Percentiles rank a stretch among this genome's conserved stretches.
phyloP scores from a whole-genome alignment of 2,329 filamentous ascomycete species.

The Aspergillus fructus region DNA sequence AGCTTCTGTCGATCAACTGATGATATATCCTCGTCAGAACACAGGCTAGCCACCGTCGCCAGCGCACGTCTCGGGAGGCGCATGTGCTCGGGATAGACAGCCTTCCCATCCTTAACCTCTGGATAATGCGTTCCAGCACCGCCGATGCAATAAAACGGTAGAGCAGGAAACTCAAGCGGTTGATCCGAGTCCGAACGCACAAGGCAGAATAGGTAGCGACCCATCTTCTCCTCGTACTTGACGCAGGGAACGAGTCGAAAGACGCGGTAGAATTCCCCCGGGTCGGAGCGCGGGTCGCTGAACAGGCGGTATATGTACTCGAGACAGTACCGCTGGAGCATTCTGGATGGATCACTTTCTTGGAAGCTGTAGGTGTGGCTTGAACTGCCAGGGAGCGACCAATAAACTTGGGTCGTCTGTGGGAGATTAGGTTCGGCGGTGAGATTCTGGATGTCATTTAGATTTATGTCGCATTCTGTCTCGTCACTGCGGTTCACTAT shows the following conservation, averaged over 20 bases:
- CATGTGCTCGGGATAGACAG: slow-evolving; percentile 29
- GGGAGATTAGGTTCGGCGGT: neutral
- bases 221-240: slow-evolving; percentile 41
- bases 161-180: slow-evolving; percentile 58
- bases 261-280: slow-evolving; percentile 52
- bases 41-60: slow-evolving; percentile 1
- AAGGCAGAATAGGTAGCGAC: slow-evolving; percentile 37
- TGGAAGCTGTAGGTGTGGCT: slow-evolving; percentile 58
- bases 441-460: neutral
- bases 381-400: neutral
- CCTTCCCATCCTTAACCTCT: slow-evolving; percentile 34
- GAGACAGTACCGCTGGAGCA: slow-evolving; percentile 64
- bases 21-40: neutral
- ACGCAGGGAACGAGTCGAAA: slow-evolving; percentile 71
- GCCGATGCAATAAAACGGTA: slow-evolving; percentile 66
- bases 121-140: slow-evolving; percentile 67
- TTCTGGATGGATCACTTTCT: slow-evolving; percentile 68
- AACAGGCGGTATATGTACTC: slow-evolving; percentile 65
- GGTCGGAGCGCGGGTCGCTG: slow-evolving; percentile 45
- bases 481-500: neutral
- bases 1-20: neutral
- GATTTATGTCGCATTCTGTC: neutral
- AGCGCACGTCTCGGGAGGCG: slow-evolving; percentile 20
- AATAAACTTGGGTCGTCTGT: neutral
- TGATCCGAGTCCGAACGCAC: slow-evolving; percentile 43